These are phyloP conservation scores for Mycena epipterygia DNA, from an alignment of 768 basidiomycete species.

Conservation along the genomic window DNA sequence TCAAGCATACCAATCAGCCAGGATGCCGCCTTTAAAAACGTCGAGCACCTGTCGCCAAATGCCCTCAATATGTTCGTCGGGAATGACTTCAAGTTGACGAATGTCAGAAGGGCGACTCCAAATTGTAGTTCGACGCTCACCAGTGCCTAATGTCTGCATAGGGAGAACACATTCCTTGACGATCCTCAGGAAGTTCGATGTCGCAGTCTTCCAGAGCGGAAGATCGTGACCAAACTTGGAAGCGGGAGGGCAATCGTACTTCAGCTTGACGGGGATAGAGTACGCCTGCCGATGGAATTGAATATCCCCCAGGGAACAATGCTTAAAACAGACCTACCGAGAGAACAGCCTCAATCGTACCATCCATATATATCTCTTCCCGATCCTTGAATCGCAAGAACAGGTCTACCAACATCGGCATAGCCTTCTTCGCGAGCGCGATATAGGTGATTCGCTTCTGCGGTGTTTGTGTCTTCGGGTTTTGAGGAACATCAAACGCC, in stretches of 20 bases:
- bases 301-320: background rate
- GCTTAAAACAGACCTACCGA: constrained; percentile 70
- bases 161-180: constrained; percentile 75
- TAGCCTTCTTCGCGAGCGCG: constrained; percentile 87
- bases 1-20: constrained; percentile 84
- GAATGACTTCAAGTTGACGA: constrained; percentile 58
- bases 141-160: constrained; percentile 63
- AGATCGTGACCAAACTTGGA: constrained; percentile 89
- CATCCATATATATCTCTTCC: constrained; percentile 78
- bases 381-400: constrained; percentile 76
- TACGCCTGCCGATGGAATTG: constrained; percentile 69
- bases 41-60: constrained; percentile 91
- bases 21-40: constrained; percentile 83
- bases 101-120: background rate
- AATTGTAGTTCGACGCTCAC: constrained; percentile 48
- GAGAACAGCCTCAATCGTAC: constrained; percentile 87
- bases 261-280: constrained; percentile 91
- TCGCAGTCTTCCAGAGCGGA: constrained; percentile 97
- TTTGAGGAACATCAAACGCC: constrained; percentile 70
- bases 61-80: constrained; percentile 76
- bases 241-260: constrained; percentile 93
- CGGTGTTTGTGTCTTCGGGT: constrained; percentile 56
- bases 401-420: constrained; percentile 87
- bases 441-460: constrained; percentile 89
- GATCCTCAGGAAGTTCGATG: constrained; percentile 78